Conservation (phyloP, 108 stramenopile genomes). For the Cyclostephanos invisitatus region DNA sequence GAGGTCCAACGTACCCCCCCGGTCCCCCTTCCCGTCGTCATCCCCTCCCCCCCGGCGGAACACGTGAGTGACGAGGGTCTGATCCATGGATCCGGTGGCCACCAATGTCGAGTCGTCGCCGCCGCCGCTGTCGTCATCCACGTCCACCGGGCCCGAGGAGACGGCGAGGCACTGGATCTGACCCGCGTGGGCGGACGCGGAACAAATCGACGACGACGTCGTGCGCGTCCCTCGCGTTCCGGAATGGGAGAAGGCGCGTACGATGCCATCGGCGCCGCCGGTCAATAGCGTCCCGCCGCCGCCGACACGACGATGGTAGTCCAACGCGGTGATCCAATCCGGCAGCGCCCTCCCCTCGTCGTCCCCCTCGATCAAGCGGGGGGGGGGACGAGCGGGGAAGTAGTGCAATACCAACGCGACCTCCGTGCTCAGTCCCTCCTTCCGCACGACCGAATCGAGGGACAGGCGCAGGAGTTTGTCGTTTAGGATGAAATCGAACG, state of each 20-base stretch:
- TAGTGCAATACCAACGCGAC: constrained; percentile 67
- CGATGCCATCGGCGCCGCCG: constrained; percentile 69
- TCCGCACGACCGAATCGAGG: constrained; percentile 72
- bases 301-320: constrained; percentile 12
- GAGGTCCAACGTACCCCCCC: constrained; percentile 1
- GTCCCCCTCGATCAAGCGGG: constrained; percentile 48
- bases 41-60: constrained; percentile 16
- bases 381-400: constrained; percentile 69
- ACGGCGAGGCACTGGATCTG: constrained; percentile 66
- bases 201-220: constrained; percentile 22
- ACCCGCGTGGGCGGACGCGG: constrained; percentile 55
- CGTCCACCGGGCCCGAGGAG: constrained; percentile 20
- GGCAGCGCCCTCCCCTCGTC: constrained; percentile 53
- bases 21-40: background rate
- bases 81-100: constrained; percentile 82
- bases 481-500: constrained; percentile 83
- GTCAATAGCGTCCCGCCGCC: constrained; percentile 31
- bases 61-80: constrained; percentile 62
- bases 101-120: too few species aligned
- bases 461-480: constrained; percentile 68
- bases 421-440: constrained; percentile 70
- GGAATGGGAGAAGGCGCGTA: constrained; percentile 46
- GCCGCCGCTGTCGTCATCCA: background rate
- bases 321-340: constrained; percentile 79
- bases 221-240: background rate